Conservation (phyloP, 108 stramenopile species). For the Skeletonema grethae region DNA sequence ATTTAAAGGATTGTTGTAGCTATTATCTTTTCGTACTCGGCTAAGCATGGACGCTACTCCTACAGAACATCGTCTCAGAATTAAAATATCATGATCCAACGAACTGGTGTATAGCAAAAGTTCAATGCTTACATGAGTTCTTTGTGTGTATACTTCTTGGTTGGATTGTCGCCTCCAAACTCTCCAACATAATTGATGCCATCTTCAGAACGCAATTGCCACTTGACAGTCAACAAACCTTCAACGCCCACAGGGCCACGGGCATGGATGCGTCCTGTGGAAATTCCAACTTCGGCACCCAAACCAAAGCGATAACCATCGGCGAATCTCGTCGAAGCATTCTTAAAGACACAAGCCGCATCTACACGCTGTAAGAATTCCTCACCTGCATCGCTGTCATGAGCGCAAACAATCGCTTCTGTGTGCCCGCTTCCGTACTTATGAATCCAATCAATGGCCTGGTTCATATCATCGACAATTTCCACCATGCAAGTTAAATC, state of each 20-base stretch:
- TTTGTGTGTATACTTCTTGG: constrained; percentile 74
- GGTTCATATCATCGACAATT: constrained; percentile 86
- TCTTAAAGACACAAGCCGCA: constrained; percentile 98
- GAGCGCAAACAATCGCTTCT: constrained; percentile 92
- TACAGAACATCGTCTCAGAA: neutral
- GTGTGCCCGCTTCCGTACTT: constrained; percentile 94
- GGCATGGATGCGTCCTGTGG: constrained; percentile 96
- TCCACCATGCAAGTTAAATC: constrained; percentile 94
- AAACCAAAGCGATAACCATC: constrained; percentile 98
- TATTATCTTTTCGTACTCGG: neutral
- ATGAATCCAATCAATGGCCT: constrained; percentile 95
- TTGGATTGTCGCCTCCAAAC: constrained; percentile 57
- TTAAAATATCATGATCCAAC: neutral
- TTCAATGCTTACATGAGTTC: constrained; percentile 50
- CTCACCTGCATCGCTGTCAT: constrained; percentile 80
- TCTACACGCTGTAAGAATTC: constrained; percentile 90
- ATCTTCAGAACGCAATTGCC: constrained; percentile 81
- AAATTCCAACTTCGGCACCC: constrained; percentile 98
- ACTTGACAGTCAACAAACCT: constrained; percentile 95
- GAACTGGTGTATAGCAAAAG: too few species aligned
- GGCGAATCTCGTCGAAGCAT: constrained; percentile 96
- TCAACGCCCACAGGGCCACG: constrained; percentile 98
- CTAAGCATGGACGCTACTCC: neutral
- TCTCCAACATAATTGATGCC: constrained; percentile 57
- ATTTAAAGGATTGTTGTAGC: constrained; percentile 7